Evolutionary conservation across 2,329 filamentous ascomycete genomes (phyloP).

Genomic region (Penicillium thymicola): DNA sequence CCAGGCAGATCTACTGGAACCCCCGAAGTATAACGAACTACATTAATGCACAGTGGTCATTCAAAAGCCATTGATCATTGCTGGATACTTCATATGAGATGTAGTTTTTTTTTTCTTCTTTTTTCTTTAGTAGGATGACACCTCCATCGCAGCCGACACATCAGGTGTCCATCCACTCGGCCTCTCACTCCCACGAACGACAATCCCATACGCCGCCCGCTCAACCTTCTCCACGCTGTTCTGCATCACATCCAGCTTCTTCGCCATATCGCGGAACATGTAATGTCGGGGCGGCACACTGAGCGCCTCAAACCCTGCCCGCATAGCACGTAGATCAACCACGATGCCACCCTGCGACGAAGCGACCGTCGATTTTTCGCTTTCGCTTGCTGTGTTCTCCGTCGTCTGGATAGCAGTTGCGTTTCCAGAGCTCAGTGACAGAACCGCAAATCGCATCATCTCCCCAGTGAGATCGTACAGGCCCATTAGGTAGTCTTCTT

Average conservation of each 20-base stretch:
- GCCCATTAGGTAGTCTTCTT: constrained; percentile 84
- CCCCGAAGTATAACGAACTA: background rate
- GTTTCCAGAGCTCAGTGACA: constrained; percentile 74
- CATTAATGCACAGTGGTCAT: background rate
- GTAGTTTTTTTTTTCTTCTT: background rate
- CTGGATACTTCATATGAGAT: background rate
- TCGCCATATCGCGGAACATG: constrained; percentile 62
- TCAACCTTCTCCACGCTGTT: constrained; percentile 93
- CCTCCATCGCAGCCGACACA: constrained; percentile 47
- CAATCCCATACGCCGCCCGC: constrained; percentile 79
- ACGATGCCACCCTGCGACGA: constrained; percentile 63
- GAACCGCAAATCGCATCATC: constrained; percentile 94
- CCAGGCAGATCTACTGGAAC: background rate
- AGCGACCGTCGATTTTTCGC: constrained; percentile 15
- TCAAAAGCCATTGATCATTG: background rate
- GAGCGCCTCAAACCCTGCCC: constrained; percentile 72
- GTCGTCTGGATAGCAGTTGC: constrained; percentile 39
- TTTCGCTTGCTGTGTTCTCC: background rate
- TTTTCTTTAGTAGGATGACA: constrained; percentile 36
- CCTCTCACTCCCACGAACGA: constrained; percentile 80
- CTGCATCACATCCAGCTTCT: constrained; percentile 84
- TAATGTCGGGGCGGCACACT: constrained; percentile 53
- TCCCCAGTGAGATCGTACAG: constrained; percentile 93
- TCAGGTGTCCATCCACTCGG: constrained; percentile 93
- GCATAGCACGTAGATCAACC: constrained; percentile 73